Conservation (phyloP, 108 stramenopile species). For the Mayamaea pseudoterrestris region DNA sequence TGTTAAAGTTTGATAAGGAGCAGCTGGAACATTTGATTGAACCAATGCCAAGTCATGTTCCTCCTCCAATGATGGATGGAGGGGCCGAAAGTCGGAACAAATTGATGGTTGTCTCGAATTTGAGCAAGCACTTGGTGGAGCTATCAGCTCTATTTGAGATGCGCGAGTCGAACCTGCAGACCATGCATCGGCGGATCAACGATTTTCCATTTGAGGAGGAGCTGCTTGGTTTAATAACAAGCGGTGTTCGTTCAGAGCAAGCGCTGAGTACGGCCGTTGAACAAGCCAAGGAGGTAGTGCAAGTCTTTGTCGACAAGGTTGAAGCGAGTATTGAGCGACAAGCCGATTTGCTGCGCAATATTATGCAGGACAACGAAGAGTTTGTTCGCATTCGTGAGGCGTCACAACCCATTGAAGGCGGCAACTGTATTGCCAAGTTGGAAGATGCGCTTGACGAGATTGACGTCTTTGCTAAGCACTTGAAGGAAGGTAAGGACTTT, state of each 20-base stretch:
- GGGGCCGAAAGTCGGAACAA: not conserved
- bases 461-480: conserved; percentile 29
- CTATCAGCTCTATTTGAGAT: conserved; percentile 21
- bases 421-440: conserved; percentile 30
- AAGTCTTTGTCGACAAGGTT: conserved; percentile 14
- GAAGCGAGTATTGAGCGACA: conserved; percentile 22
- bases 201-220: conserved; percentile 5
- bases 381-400: conserved; percentile 19
- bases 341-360: conserved; percentile 13
- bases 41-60: too few relatives aligned
- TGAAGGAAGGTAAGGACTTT: conserved; percentile 37
- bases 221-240: not conserved
- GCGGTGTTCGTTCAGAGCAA: not conserved
- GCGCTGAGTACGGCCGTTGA: not conserved
- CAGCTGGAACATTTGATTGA: conserved; percentile 33
- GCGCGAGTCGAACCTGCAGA: conserved; percentile 14
- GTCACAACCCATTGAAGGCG: not conserved
- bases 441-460: conserved; percentile 51
- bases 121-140: conserved; percentile 19
- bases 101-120: conserved; percentile 7
- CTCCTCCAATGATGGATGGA: not conserved
- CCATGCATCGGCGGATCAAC: conserved; percentile 3
- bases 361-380: conserved; percentile 31
- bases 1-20: conserved; percentile 21
- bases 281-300: not conserved